These are phyloP conservation scores for Penicillium steckii DNA, from an alignment of 495 filamentous ascomycete genomes.

Conservation along the genomic window DNA sequence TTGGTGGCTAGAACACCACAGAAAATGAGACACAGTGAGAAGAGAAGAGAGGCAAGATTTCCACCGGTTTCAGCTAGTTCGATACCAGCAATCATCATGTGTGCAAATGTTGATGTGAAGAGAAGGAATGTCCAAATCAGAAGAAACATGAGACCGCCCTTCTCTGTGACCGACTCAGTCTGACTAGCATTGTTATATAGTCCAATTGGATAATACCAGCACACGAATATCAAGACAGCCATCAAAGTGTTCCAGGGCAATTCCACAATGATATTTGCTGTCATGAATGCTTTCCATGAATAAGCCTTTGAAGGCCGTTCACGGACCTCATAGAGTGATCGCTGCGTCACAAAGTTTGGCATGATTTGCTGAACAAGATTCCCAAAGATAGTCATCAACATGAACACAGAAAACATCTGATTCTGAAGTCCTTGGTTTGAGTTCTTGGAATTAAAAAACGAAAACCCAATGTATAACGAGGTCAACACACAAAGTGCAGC, in stretches of 20 bases:
- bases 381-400: conserved; percentile 71
- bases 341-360: conserved; percentile 61
- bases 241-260: conserved; percentile 24
- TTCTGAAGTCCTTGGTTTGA: conserved; percentile 76
- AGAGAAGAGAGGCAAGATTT: conserved; percentile 32
- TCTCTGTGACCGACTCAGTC: conserved; percentile 34
- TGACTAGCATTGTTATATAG: conserved; percentile 42
- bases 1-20: conserved; percentile 41
- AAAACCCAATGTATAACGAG: conserved; percentile 76
- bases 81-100: conserved; percentile 12
- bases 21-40: conserved; percentile 53
- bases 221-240: conserved; percentile 53
- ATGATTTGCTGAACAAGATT: conserved; percentile 70
- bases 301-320: conserved; percentile 66
- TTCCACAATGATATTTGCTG: conserved; percentile 7
- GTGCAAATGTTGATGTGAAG: conserved; percentile 50
- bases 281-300: conserved; percentile 62
- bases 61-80: conserved; percentile 32
- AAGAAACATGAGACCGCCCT: conserved; percentile 51
- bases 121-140: conserved; percentile 47
- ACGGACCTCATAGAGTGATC: conserved; percentile 61
- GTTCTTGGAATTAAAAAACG: conserved; percentile 70
- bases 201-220: conserved; percentile 63
- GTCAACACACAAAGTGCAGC: conserved; percentile 11
- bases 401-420: conserved; percentile 80